phyloP scores from a whole-genome alignment of 2,329 filamentous ascomycete genomes.

The Colletotrichum sp. region DNA sequence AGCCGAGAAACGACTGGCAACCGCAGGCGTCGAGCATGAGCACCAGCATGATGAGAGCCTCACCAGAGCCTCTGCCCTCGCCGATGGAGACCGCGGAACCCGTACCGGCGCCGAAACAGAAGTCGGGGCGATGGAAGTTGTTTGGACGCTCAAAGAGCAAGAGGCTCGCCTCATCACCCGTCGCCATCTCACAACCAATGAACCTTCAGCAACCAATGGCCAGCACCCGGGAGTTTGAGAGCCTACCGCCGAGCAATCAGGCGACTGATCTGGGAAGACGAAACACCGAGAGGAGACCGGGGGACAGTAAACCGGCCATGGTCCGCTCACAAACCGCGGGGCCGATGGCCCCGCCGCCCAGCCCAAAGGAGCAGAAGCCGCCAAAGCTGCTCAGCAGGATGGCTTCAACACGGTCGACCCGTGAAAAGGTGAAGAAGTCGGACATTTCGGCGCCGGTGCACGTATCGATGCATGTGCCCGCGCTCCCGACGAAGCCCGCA shows the following conservation, averaged over 20 bases:
- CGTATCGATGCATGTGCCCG: constrained; percentile 26
- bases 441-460: constrained; percentile 31
- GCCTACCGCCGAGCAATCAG: neutral
- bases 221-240: neutral
- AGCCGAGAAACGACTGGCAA: constrained; percentile 27
- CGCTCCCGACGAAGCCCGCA: constrained; percentile 17
- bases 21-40: constrained; percentile 27
- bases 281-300: constrained; percentile 38
- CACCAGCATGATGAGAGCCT: constrained; percentile 8
- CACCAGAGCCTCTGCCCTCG: constrained; percentile 10
- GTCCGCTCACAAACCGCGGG: constrained; percentile 49
- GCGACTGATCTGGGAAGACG: constrained; percentile 34
- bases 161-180: constrained; percentile 22
- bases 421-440: constrained; percentile 21
- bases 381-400: constrained; percentile 20
- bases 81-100: neutral
- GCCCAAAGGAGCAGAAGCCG: constrained; percentile 20
- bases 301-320: constrained; percentile 50
- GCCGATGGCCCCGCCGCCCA: neutral
- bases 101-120: constrained; percentile 43
- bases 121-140: constrained; percentile 63
- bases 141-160: constrained; percentile 52
- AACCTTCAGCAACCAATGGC: constrained; percentile 5
- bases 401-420: constrained; percentile 22
- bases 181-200: constrained; percentile 15